A percentile compares a stretch with the other conserved stretches of the same genome.
phyloP scores from a whole-genome alignment of 140 eudicot genomes.

The Cichorium intybus region DNA sequence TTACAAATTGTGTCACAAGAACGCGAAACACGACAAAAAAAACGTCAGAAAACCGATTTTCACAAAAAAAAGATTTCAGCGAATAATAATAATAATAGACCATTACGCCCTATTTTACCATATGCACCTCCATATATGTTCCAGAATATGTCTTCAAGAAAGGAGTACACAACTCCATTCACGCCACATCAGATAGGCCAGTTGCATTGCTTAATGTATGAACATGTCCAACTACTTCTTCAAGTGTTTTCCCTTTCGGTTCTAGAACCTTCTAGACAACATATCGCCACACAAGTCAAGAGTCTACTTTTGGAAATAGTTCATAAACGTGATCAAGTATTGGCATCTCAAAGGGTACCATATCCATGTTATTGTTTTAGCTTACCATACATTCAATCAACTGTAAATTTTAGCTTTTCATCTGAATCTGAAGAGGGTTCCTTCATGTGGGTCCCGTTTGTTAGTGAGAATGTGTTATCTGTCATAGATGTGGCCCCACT shows the following conservation, averaged over 20 bases:
- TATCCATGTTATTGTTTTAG: constrained; percentile 61
- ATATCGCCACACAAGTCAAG: constrained; percentile 52
- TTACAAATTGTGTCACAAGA: constrained; percentile 34
- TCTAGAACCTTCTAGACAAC: constrained; percentile 66
- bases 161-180: constrained; percentile 42
- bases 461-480: constrained; percentile 58
- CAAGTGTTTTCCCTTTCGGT: constrained; percentile 77
- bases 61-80: constrained; percentile 38
- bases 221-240: constrained; percentile 87
- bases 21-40: constrained; percentile 62
- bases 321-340: constrained; percentile 51
- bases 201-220: constrained; percentile 76
- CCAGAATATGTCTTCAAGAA: constrained; percentile 20
- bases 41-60: constrained; percentile 42
- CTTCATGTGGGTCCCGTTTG: constrained; percentile 59
- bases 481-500: constrained; percentile 91
- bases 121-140: constrained; percentile 32
- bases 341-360: constrained; percentile 51
- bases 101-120: constrained; percentile 86
- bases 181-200: constrained; percentile 91
- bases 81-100: constrained; percentile 48
- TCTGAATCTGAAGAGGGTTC: constrained; percentile 18
- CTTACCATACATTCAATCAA: constrained; percentile 51
- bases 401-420: constrained; percentile 25
- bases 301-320: constrained; percentile 62